Evolutionary conservation across 2,329 filamentous ascomycete species (phyloP).

Genomic region (Malbranchea cinnamomea): DNA sequence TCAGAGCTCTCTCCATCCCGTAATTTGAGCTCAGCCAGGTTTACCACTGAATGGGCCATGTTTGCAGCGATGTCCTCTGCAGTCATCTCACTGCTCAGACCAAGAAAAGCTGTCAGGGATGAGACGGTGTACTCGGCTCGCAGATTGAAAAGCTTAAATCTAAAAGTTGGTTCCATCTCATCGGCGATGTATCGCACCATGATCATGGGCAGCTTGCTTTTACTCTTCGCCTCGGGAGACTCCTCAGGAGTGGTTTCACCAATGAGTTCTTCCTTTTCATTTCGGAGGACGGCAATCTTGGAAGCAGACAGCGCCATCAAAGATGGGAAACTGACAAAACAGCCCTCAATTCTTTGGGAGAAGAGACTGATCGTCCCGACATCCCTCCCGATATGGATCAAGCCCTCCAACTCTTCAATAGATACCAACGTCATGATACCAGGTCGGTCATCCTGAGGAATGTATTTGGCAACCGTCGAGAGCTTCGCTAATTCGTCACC

Average conservation of each 20-base stretch:
- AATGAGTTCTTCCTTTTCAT: slow-evolving; percentile 56
- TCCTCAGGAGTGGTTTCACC: slow-evolving; percentile 39
- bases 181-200: slow-evolving; percentile 87
- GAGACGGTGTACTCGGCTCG: slow-evolving; percentile 80
- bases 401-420: slow-evolving; percentile 47
- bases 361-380: slow-evolving; percentile 50
- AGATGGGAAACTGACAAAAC: slow-evolving; percentile 72
- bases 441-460: slow-evolving; percentile 88
- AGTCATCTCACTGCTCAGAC: slow-evolving; percentile 50
- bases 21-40: slow-evolving; percentile 46
- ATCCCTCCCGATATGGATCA: slow-evolving; percentile 49
- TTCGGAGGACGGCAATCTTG: slow-evolving; percentile 46
- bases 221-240: slow-evolving; percentile 15
- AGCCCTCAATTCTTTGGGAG: slow-evolving; percentile 51
- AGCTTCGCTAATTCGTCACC: slow-evolving; percentile 67
- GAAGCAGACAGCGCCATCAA: slow-evolving; percentile 65
- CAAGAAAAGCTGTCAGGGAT: slow-evolving; percentile 65
- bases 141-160: slow-evolving; percentile 71
- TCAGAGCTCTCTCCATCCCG: slow-evolving; percentile 10
- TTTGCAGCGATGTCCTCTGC: slow-evolving; percentile 59
- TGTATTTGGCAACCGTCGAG: slow-evolving; percentile 79
- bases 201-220: slow-evolving; percentile 42
- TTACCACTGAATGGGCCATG: slow-evolving; percentile 66
- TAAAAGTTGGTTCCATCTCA: slow-evolving; percentile 82
- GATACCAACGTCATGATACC: slow-evolving; percentile 63